Base-by-base conservation (phyloP, 2,329 filamentous ascomycete species). In the Ceratocystis albifundus region DNA sequence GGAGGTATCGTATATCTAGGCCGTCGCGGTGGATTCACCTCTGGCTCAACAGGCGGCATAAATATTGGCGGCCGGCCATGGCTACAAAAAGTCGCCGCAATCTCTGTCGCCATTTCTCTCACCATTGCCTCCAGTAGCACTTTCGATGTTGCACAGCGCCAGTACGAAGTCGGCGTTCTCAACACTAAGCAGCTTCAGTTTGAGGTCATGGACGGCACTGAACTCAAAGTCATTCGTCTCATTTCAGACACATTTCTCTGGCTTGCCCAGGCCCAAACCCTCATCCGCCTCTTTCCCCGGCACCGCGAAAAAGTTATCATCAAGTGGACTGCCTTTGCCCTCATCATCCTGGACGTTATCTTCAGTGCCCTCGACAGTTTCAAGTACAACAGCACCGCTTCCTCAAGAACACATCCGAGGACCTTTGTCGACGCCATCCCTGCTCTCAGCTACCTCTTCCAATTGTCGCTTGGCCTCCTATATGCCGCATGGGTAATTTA, bases 251-350 rank as follows among this genome's bases (percentile, higher is more conserved):
- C 94, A 0, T 97, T 97, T 74, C 80, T 99, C 36, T 97, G 94
- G 93, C 84, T 99, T 48, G 94, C 94, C 0, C 94, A 99, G 76
- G 93, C 96, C 0, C 94, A 99, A 77, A 99, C 94, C 0, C 77
- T 99, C 67, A 97, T 97, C 71, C 88, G 94, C 65, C 80, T 99
- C 1, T 99, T 99, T 71, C 94, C 94, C 6, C 89, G 94, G 44
- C 93, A 97, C 73, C 89, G 95, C 72, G 94, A 99, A 77, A 97
- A 97, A 77, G 87, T 97, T 64, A 89, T 97, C 70, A 99, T 99
- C 77, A 97, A 97, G 77, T 99, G 93, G 93, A 90, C 93, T 17
- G 94, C 93, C 1, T 96, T 97, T 73, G 91, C 88, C 2, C 83
- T 99, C 67, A 96, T 99, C 72, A 84, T 90, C 0, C 82, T 96